Conservation (phyloP, 345 rosid genomes). For the Populus pruinosa region DNA sequence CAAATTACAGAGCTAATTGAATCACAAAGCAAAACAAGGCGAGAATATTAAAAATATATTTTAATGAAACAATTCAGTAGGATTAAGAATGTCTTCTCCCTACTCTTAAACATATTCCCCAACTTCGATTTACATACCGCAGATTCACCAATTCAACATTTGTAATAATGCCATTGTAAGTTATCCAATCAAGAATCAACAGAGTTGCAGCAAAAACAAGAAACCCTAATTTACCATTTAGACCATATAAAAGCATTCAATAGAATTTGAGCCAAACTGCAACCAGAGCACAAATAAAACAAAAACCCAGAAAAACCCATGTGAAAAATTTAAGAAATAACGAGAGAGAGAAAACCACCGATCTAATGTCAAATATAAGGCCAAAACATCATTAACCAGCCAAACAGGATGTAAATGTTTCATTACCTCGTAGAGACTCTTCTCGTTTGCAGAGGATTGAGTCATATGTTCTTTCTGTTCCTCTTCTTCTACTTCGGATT, state of each 20-base stretch:
- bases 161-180: not conserved
- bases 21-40: not conserved
- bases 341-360: not conserved
- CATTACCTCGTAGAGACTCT: slow-evolving; percentile 58
- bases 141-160: not conserved
- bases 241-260: not conserved
- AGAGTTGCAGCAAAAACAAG: not conserved
- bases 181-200: not conserved
- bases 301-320: not conserved
- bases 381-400: not conserved
- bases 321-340: not conserved
- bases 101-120: not conserved
- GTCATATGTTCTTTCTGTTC: slow-evolving; percentile 18
- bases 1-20: not conserved
- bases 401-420: not conserved
- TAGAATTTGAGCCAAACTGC: not conserved
- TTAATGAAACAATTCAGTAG: not conserved
- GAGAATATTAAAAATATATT: not conserved
- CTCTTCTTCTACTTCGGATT: slow-evolving; percentile 31
- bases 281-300: not conserved
- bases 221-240: not conserved
- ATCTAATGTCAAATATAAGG: not conserved
- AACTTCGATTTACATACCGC: not conserved
- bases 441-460: slow-evolving; percentile 25
- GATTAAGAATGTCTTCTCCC: not conserved